Percentiles rank a stretch among this genome's conserved stretches.
Conservation (phyloP, 225 moss, liverwort and hornwort genomes). For the Sphagnum tenellum region DNA sequence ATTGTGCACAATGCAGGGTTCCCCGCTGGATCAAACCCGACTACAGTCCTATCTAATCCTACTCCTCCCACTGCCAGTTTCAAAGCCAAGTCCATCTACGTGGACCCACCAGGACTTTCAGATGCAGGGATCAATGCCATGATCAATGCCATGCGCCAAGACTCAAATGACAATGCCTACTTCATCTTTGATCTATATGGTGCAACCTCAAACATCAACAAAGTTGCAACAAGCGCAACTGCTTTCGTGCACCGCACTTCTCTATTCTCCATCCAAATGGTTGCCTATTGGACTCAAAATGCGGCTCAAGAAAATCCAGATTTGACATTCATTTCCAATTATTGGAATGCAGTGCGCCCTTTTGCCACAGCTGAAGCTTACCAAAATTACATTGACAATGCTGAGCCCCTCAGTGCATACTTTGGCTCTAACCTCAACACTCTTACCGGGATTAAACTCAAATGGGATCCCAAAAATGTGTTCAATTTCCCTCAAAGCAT, state of each 20-base stretch:
- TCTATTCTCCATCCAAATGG: constrained; percentile 64
- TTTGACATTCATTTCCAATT: constrained; percentile 22
- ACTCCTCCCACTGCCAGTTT: constrained; percentile 12
- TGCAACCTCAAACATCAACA: constrained; percentile 38
- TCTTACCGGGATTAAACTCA: constrained; percentile 36
- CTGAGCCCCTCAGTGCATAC: constrained; percentile 45
- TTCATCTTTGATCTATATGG: constrained; percentile 69
- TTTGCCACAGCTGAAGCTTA: constrained; percentile 35
- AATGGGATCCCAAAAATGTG: constrained; percentile 57
- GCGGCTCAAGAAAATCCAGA: constrained; percentile 5
- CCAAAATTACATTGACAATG: constrained; percentile 70
- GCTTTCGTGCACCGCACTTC: constrained; percentile 52
- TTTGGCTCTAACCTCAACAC: constrained; percentile 43
- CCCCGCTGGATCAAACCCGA: constrained; percentile 15
- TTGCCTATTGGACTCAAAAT: constrained; percentile 41
- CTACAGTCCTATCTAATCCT: constrained; percentile 10
- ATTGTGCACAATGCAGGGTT: constrained; percentile 37
- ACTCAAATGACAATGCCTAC: constrained; percentile 25
- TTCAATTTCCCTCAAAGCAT: constrained; percentile 76
- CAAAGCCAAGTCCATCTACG: constrained; percentile 65
- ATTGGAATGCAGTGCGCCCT: constrained; percentile 33
- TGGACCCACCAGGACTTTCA: constrained; percentile 29
- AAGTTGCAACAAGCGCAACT: constrained; percentile 7
- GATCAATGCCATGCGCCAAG: constrained; percentile 30
- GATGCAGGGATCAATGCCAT: constrained; percentile 44